Conservation (phyloP, 2,329 filamentous ascomycete genomes). For the Teratosphaeria zuluensis region DNA sequence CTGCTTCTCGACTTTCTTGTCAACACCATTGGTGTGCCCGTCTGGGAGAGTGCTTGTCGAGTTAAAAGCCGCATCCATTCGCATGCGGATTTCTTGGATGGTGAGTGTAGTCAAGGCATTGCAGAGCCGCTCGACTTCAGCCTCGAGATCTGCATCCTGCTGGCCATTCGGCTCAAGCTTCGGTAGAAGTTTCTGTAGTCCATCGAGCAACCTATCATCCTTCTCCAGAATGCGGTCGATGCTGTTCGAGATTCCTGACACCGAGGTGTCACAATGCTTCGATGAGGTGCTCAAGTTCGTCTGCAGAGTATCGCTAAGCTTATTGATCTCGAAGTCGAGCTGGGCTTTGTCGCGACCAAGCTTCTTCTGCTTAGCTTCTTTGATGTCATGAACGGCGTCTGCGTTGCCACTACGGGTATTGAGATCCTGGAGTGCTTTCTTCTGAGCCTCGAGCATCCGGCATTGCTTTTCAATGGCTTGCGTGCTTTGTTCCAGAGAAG, state of each 20-base stretch:
- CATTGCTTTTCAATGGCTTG: conserved; percentile 55
- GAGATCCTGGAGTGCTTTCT: conserved; percentile 48
- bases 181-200: conserved; percentile 56
- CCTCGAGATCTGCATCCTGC: conserved; percentile 29
- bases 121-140: conserved; percentile 49
- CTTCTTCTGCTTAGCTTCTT: conserved; percentile 10
- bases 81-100: conserved; percentile 31
- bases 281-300: conserved; percentile 31
- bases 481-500: conserved; percentile 56
- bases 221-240: conserved; percentile 38
- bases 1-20: conserved; percentile 19
- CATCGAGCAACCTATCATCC: conserved; percentile 56
- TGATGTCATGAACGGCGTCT: background rate
- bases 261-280: conserved; percentile 41
- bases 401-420: conserved; percentile 31
- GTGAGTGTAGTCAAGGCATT: conserved; percentile 32
- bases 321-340: conserved; percentile 29
- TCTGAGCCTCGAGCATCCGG: conserved; percentile 51
- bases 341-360: conserved; percentile 32
- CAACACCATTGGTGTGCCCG: background rate
- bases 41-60: background rate
- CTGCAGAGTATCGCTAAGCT: conserved; percentile 19
- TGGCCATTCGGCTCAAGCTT: conserved; percentile 46
- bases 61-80: conserved; percentile 43
- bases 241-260: conserved; percentile 38